A percentile compares a stretch with the other conserved stretches of the same genome.
phyloP scores from a whole-genome alignment of 192 early-diverging fungal species.

The Backusella macrospora region DNA sequence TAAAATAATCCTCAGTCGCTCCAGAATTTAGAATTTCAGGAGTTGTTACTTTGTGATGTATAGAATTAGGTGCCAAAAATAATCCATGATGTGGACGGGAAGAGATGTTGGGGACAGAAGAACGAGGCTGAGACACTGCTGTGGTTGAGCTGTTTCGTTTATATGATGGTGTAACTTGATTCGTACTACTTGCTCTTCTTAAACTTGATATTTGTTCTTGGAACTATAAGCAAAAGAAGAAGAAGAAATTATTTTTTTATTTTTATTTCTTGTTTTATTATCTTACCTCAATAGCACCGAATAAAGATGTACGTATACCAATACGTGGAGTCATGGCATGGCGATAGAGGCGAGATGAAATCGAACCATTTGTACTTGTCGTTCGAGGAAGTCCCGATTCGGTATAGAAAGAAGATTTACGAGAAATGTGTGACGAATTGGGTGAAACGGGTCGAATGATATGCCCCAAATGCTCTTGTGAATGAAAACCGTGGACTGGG shows the following conservation, averaged over 20 bases:
- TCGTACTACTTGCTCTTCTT: slow-evolving; percentile 13
- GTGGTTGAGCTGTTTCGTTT: background rate
- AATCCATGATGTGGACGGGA: background rate
- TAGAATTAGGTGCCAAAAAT: background rate
- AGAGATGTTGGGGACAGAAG: slow-evolving; percentile 9
- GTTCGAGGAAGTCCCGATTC: slow-evolving; percentile 22
- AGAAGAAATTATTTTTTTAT: background rate
- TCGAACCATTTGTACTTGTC: slow-evolving; percentile 30
- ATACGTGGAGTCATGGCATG: slow-evolving; percentile 36
- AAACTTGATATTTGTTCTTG: slow-evolving; percentile 14
- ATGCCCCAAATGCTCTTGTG: slow-evolving; percentile 33
- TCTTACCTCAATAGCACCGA: slow-evolving; percentile 56
- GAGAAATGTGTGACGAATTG: slow-evolving; percentile 15
- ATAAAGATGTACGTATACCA: slow-evolving; percentile 52
- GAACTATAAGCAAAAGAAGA: background rate
- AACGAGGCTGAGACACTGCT: background rate
- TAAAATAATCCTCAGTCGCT: slow-evolving; percentile 37
- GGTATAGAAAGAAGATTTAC: slow-evolving; percentile 21
- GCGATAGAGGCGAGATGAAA: slow-evolving; percentile 25
- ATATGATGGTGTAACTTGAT: background rate
- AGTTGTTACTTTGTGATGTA: slow-evolving; percentile 3
- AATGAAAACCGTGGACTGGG: slow-evolving; percentile 22
- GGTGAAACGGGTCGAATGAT: slow-evolving; percentile 39
- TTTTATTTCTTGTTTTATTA: background rate
- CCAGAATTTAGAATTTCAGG: slow-evolving; percentile 13